phyloP scores from a whole-genome alignment of 345 rosid genomes.

The Euphorbia lathyris region DNA sequence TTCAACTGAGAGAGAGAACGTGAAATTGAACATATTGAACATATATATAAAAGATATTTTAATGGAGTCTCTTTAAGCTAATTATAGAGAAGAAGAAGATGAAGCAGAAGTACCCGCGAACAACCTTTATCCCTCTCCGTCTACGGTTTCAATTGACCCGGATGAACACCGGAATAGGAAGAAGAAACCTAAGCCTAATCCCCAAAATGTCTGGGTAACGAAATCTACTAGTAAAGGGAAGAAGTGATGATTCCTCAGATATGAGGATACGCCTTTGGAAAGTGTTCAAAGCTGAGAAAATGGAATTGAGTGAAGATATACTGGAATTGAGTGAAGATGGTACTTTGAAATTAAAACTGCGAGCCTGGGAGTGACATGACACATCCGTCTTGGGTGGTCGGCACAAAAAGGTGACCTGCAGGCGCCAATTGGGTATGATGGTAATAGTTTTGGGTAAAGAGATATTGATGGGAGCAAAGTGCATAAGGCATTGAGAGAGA shows the following conservation, averaged over 20 bases:
- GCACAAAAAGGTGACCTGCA: conserved; percentile 95
- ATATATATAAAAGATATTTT: no score
- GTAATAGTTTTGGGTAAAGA: conserved; percentile 85
- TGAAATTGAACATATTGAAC: no score
- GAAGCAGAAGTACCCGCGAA: conserved; percentile 7
- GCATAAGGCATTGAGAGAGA: conserved; percentile 88
- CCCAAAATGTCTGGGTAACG: no score
- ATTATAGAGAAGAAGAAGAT: conserved; percentile 35
- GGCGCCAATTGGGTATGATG: conserved; percentile 95
- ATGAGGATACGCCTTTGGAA: conserved; percentile 73
- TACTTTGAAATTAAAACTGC: conserved; percentile 81
- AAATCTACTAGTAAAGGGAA: no score
- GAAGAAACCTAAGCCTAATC: conserved; percentile 72
- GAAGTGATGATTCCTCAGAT: conserved; percentile 69
- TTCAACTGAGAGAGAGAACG: no score
- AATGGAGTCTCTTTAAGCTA: conserved; percentile 55
- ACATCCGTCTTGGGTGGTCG: conserved; percentile 92
- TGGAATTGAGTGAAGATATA: conserved; percentile 80
- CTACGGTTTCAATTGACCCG: neutral
- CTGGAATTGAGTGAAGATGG: conserved; percentile 88
- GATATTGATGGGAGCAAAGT: conserved; percentile 97
- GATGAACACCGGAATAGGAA: conserved; percentile 34
- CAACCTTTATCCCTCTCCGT: conserved; percentile 5
- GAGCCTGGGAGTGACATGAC: conserved; percentile 83
- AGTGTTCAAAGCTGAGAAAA: conserved; percentile 95